Conservation (phyloP, 2,329 filamentous ascomycete genomes). For the Fusarium musae region DNA sequence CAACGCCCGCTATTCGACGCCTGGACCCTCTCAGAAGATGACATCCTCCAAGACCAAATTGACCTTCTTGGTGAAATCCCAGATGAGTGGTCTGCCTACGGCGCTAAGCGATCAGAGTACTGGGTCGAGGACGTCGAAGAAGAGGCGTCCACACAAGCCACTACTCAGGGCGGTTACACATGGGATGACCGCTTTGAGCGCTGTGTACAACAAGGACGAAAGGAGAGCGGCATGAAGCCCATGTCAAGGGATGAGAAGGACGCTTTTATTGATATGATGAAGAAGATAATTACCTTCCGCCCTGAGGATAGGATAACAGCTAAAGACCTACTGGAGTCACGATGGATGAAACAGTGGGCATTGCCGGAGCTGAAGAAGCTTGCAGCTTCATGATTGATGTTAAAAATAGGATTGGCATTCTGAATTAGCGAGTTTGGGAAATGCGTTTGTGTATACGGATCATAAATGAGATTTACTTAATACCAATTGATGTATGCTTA, state of each 20-base stretch:
- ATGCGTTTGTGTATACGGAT: neutral
- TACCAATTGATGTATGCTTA: slow-evolving; percentile 3
- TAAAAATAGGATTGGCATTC: slow-evolving; percentile 7
- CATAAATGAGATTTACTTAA: neutral
- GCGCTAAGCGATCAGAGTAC: slow-evolving; percentile 21
- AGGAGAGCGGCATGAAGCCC: slow-evolving; percentile 26
- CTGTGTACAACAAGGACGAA: slow-evolving; percentile 30
- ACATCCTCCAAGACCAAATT: slow-evolving; percentile 33
- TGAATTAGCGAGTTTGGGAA: slow-evolving; percentile 30
- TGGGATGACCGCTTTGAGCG: slow-evolving; percentile 34
- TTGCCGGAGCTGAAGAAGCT: slow-evolving; percentile 31
- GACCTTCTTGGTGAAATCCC: slow-evolving; percentile 37
- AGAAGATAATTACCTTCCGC: slow-evolving; percentile 30
- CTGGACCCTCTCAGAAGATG: slow-evolving; percentile 31
- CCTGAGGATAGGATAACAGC: slow-evolving; percentile 27
- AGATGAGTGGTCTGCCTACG: slow-evolving; percentile 32
- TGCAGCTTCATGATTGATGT: slow-evolving; percentile 9
- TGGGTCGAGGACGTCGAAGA: slow-evolving; percentile 25
- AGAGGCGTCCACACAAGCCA: slow-evolving; percentile 5
- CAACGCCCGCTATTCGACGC: slow-evolving; percentile 38
- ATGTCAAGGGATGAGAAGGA: slow-evolving; percentile 31
- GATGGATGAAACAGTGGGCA: slow-evolving; percentile 38
- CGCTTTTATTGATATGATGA: slow-evolving; percentile 39
- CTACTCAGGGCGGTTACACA: neutral
- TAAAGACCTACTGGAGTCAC: slow-evolving; percentile 26